Conservation (phyloP, 805 yeast species). For the Yarrowia porcina region DNA sequence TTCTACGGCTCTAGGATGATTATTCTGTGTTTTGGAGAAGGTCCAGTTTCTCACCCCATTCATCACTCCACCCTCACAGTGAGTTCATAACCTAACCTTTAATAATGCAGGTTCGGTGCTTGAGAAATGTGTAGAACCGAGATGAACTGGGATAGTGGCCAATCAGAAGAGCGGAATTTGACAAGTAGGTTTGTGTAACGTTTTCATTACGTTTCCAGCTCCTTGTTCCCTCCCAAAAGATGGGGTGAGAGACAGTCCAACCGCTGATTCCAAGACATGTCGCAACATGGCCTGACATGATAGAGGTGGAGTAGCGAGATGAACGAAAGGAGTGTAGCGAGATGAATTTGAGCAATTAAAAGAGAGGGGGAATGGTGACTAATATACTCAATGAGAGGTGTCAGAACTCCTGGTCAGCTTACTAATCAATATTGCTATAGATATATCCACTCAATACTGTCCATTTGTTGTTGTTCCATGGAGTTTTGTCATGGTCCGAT, state of each 20-base stretch:
- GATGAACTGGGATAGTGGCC: background rate
- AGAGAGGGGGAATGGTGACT: too few relatives aligned
- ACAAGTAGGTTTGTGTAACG: too few relatives aligned
- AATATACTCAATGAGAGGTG: too few relatives aligned
- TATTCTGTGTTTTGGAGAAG: too few relatives aligned
- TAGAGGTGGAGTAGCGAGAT: background rate
- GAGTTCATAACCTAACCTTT: background rate
- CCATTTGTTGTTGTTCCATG: too few relatives aligned
- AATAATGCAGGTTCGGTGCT: slow-evolving; percentile 1
- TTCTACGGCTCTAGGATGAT: too few relatives aligned
- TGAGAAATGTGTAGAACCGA: background rate
- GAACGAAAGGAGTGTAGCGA: background rate
- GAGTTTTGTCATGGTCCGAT: too few relatives aligned
- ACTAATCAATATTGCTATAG: too few relatives aligned
- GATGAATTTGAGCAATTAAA: background rate
- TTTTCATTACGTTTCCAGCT: too few relatives aligned
- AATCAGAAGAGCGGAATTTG: background rate
- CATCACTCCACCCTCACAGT: background rate
- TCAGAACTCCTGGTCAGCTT: too few relatives aligned
- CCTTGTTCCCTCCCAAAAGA: background rate
- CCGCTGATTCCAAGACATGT: background rate
- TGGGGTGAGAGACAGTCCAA: background rate
- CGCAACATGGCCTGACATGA: slow-evolving; percentile 1
- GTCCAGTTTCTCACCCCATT: background rate
- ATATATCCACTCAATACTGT: too few relatives aligned